A percentile compares a stretch with the other conserved stretches of the same genome.
Conservation (phyloP, 2,329 filamentous ascomycete genomes). For the Paradendryphiella salina region DNA sequence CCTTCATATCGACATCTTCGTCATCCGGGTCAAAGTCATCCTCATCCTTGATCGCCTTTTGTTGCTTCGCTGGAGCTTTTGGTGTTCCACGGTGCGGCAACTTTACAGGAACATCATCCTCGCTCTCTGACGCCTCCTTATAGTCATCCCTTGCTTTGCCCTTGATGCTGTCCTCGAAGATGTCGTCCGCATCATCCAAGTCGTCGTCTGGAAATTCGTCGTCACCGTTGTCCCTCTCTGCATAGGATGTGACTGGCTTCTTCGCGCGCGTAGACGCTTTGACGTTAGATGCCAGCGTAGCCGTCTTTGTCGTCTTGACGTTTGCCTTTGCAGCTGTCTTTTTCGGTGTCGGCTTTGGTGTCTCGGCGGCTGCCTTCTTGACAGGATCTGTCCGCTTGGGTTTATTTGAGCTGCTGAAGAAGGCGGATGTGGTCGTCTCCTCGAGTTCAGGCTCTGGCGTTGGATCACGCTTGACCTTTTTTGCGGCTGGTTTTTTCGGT, state of each 20-base stretch:
- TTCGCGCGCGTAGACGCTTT: conserved; percentile 48
- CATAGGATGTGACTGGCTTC: conserved; percentile 48
- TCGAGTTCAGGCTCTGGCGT: conserved; percentile 57
- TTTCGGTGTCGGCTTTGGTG: conserved; percentile 43
- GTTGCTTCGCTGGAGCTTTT: conserved; percentile 49
- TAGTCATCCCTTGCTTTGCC: conserved; percentile 69
- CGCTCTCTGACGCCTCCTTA: conserved; percentile 57
- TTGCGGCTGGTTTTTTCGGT: conserved; percentile 61
- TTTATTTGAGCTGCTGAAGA: conserved; percentile 64
- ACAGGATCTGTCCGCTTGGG: conserved; percentile 55
- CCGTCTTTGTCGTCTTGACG: conserved; percentile 34
- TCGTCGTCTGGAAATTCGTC: conserved; percentile 54
- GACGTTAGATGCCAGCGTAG: conserved; percentile 44
- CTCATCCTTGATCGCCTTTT: conserved; percentile 49
- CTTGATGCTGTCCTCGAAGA: conserved; percentile 75
- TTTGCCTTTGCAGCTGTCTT: conserved; percentile 43
- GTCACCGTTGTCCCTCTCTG: conserved; percentile 66
- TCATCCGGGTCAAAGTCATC: conserved; percentile 48
- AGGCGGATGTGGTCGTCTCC: conserved; percentile 64
- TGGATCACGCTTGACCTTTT: conserved; percentile 58
- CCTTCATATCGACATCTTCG: conserved; percentile 59
- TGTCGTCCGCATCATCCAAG: conserved; percentile 71
- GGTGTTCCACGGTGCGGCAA: conserved; percentile 46
- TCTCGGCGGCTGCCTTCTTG: conserved; percentile 40
- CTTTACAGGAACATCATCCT: conserved; percentile 35